Evolutionary conservation across 2,329 filamentous ascomycete species (phyloP).

Genomic region (Fusarium chlamydosporum): DNA sequence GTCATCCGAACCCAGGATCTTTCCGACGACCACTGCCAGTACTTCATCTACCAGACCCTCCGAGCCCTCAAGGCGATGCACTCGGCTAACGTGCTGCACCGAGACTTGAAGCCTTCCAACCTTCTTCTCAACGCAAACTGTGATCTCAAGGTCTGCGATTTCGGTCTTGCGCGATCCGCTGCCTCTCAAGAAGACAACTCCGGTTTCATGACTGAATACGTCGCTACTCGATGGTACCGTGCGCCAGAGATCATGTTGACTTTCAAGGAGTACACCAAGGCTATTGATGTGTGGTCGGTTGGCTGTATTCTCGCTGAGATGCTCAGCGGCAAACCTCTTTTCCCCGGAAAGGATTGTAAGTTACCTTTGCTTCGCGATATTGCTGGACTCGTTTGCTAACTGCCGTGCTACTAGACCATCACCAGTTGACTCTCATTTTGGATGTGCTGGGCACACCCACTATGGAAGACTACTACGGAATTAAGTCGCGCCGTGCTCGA

Average conservation of each 20-base stretch:
- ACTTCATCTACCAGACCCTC: slow-evolving; percentile 99
- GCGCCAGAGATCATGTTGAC: slow-evolving; percentile 99
- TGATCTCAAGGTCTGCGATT: slow-evolving; percentile 99
- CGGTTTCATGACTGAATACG: slow-evolving; percentile 99
- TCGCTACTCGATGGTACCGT: slow-evolving; percentile 98
- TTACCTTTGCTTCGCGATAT: slow-evolving; percentile 42
- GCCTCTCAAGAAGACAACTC: slow-evolving; percentile 99
- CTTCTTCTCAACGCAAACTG: slow-evolving; percentile 98
- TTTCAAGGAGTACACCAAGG: slow-evolving; percentile 99
- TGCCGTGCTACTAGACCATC: slow-evolving; percentile 77
- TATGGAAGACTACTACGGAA: slow-evolving; percentile 99
- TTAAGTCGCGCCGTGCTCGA: slow-evolving; percentile 96
- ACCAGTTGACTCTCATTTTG: slow-evolving; percentile 96
- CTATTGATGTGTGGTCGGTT: slow-evolving; percentile 99
- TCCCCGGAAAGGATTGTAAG: slow-evolving; percentile 98
- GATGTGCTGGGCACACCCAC: slow-evolving; percentile 98
- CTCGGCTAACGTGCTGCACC: slow-evolving; percentile 96
- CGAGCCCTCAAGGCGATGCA: slow-evolving; percentile 99
- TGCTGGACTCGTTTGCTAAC: slow-evolving; percentile 18
- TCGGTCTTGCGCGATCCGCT: slow-evolving; percentile 93
- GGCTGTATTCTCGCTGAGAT: slow-evolving; percentile 98
- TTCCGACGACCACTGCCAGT: slow-evolving; percentile 99
- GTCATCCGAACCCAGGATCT: slow-evolving; percentile 99
- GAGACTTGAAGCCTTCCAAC: slow-evolving; percentile 98
- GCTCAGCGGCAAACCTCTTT: slow-evolving; percentile 97